phyloP scores from a whole-genome alignment of 768 basidiomycete species.

The Amylocystis lapponica region DNA sequence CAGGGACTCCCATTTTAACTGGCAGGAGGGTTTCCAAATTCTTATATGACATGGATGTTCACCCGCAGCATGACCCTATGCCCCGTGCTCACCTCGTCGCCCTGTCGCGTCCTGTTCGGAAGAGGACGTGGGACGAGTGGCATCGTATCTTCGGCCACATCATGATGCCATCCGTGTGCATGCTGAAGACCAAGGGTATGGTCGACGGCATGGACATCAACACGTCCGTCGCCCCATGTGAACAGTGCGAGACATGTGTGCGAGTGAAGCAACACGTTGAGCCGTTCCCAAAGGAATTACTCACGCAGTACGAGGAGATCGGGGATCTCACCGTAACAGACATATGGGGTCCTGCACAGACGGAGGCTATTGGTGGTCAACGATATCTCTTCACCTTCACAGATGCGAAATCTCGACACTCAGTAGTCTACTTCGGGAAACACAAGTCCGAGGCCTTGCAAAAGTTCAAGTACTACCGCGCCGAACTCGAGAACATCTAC shows the following conservation, averaged over 20 bases:
- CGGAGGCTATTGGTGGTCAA: slow-evolving; percentile 4
- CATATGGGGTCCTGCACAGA: slow-evolving; percentile 15
- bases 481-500: slow-evolving; percentile 1
- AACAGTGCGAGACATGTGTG: slow-evolving; percentile 17
- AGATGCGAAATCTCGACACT: slow-evolving; percentile 11
- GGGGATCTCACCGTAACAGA: slow-evolving; percentile 9
- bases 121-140: slow-evolving; percentile 9
- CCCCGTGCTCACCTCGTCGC: slow-evolving; percentile 1
- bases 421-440: slow-evolving; percentile 1
- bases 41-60: slow-evolving; percentile 4
- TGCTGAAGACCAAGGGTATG: slow-evolving; percentile 5
- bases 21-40: slow-evolving; percentile 2
- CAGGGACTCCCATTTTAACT: too few species aligned
- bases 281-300: slow-evolving; percentile 7
- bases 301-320: neutral
- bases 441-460: slow-evolving; percentile 1
- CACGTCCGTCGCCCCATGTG: neutral
- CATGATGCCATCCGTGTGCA: slow-evolving; percentile 1
- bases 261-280: slow-evolving; percentile 15
- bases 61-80: neutral
- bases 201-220: slow-evolving; percentile 12
- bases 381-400: slow-evolving; percentile 18
- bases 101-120: neutral
- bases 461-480: slow-evolving; percentile 2
- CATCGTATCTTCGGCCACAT: slow-evolving; percentile 15